phyloP scores from a whole-genome alignment of 1,284 basidiomycete species.

The Rhizoctonia solani region DNA sequence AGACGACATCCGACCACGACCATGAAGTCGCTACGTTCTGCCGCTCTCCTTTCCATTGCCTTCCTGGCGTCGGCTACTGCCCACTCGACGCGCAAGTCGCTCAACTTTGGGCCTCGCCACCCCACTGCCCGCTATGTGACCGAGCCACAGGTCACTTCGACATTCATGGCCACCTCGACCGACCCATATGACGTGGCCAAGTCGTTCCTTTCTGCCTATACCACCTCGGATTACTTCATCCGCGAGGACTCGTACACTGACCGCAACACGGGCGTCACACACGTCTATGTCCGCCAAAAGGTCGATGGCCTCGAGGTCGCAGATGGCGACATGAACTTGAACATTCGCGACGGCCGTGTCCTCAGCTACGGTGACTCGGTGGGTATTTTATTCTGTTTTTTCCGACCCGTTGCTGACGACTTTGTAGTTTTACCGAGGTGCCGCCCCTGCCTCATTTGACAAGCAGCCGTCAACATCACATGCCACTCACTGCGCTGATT shows the following conservation, averaged over 20 bases:
- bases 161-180: constrained; percentile 20
- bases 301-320: constrained; percentile 83
- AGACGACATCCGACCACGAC: background rate
- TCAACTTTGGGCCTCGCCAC: constrained; percentile 48
- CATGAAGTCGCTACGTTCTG: constrained; percentile 28
- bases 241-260: constrained; percentile 87
- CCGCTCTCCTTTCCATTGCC: constrained; percentile 24
- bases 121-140: constrained; percentile 42
- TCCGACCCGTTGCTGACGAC: background rate
- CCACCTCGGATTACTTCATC: constrained; percentile 56
- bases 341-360: constrained; percentile 74
- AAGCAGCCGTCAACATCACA: constrained; percentile 42
- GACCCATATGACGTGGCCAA: constrained; percentile 62
- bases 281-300: constrained; percentile 81
- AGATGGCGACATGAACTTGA: constrained; percentile 89
- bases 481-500: constrained; percentile 30
- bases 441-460: constrained; percentile 41
- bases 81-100: constrained; percentile 44
- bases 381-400: constrained; percentile 45
- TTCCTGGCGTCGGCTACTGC: constrained; percentile 35
- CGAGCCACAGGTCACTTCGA: constrained; percentile 38
- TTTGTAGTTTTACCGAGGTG: constrained; percentile 71
- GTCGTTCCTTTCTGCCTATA: constrained; percentile 52
- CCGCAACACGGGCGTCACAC: constrained; percentile 76
- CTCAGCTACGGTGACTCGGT: constrained; percentile 83